phyloP scores from a whole-genome alignment of 1,139 yeast species.

The Ogataea hybrid region DNA sequence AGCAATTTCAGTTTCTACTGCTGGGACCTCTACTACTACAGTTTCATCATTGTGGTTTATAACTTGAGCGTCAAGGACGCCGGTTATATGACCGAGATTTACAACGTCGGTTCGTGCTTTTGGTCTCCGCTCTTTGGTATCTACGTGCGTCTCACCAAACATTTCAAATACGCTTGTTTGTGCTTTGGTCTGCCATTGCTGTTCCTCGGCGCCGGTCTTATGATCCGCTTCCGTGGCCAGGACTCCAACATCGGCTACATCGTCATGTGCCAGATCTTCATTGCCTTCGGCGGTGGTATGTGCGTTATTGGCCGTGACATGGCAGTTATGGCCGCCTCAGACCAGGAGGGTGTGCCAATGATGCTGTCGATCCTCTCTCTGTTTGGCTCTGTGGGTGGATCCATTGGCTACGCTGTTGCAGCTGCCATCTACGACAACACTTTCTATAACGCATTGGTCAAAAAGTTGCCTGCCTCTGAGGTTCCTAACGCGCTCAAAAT shows the following conservation, averaged over 20 bases:
- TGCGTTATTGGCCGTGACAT: slow-evolving; percentile 30
- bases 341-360: slow-evolving; percentile 27
- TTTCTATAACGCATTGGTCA: slow-evolving; percentile 22
- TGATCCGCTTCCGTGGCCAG: slow-evolving; percentile 33
- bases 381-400: slow-evolving; percentile 29
- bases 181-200: slow-evolving; percentile 32
- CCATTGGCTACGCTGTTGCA: slow-evolving; percentile 32
- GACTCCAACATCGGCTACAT: slow-evolving; percentile 28
- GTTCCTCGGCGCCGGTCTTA: slow-evolving; percentile 31
- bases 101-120: slow-evolving; percentile 32
- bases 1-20: slow-evolving; percentile 29
- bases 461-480: slow-evolving; percentile 16
- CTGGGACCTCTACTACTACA: slow-evolving; percentile 32
- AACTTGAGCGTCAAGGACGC: slow-evolving; percentile 25
- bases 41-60: slow-evolving; percentile 31
- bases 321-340: slow-evolving; percentile 32
- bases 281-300: slow-evolving; percentile 33
- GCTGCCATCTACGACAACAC: slow-evolving; percentile 32
- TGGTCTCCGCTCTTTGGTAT: slow-evolving; percentile 31
- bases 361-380: slow-evolving; percentile 28
- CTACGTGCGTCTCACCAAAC: slow-evolving; percentile 29
- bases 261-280: no score
- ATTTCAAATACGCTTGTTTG: slow-evolving; percentile 31
- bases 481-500: slow-evolving; percentile 11
- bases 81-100: slow-evolving; percentile 33